Conservation (phyloP, 2,329 filamentous ascomycete genomes). For the Sporothrix luriei region DNA sequence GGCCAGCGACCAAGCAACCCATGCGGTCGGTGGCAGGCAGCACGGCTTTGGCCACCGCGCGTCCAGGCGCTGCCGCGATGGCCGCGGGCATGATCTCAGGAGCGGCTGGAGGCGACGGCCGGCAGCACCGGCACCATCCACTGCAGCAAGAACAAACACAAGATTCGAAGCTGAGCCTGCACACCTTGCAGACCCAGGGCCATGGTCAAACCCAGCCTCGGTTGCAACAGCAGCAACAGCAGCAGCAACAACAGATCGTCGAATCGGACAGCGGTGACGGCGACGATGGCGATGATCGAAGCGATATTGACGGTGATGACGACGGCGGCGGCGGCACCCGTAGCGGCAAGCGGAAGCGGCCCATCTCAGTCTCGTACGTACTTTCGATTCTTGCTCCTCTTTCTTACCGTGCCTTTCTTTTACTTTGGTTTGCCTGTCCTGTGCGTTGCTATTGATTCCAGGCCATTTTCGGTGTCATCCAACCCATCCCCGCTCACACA, state of each 20-base stretch:
- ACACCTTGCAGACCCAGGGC: slow-evolving; percentile 4
- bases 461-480: background rate
- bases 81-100: slow-evolving; percentile 1
- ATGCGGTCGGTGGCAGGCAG: slow-evolving; percentile 25
- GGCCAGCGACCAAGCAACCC: background rate
- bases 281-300: slow-evolving; percentile 44
- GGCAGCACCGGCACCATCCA: slow-evolving; percentile 25
- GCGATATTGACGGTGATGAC: slow-evolving; percentile 49
- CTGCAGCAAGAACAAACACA: slow-evolving; percentile 19
- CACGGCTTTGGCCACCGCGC: slow-evolving; percentile 24
- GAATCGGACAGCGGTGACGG: slow-evolving; percentile 41
- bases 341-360: slow-evolving; percentile 61
- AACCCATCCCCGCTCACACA: background rate
- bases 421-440: background rate
- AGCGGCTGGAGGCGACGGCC: slow-evolving; percentile 2
- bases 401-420: slow-evolving; percentile 32
- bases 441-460: background rate
- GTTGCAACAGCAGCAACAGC: slow-evolving; percentile 26
- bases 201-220: slow-evolving; percentile 1
- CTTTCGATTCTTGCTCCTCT: slow-evolving; percentile 8
- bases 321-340: slow-evolving; percentile 51
- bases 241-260: slow-evolving; percentile 27
- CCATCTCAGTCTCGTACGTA: slow-evolving; percentile 63
- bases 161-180: slow-evolving; percentile 27
- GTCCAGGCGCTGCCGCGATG: background rate